Evolutionary conservation across 495 filamentous ascomycete species (phyloP), one percentile per base, ranked within the genome.

Genomic region (Astrothelium macrocarpum): DNA sequence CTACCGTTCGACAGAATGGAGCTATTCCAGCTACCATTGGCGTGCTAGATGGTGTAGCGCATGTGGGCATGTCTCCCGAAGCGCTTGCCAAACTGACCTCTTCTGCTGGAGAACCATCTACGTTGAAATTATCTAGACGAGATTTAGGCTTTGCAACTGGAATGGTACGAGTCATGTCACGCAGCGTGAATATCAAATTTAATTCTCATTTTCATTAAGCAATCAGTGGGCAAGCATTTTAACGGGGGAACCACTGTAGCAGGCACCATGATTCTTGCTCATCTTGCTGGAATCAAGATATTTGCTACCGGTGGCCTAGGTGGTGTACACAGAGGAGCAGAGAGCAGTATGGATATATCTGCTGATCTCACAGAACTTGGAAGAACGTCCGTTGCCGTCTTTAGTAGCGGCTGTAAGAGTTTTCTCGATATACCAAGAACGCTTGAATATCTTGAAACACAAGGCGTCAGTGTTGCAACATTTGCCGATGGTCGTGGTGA

Each of bases 331-430:
- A 82, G 91, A 26, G 94, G 90, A 56, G 93, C 83, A 18, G 87
- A 96, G 73, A 81, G 79, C 62, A 89, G 87, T 0, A 87, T 96
- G 84, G 94, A 98, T 72, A 85, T 97, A 59, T 96, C 91, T 64
- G 94, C 94, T 32, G 94, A 98, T 75, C 79, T 98, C 61, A 96
- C 90, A 2, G 94, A 98, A 76, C 82, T 98, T 32, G 91, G 93
- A n/a, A 81, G 91, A 32, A 98, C 94, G 2, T 82, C 89, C 11
- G 85, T 98, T 46, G 86, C 92, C 29, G 92, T 98, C 10, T 80
- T 97, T 31, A 89, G 87, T 72, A 89, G 88, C 62, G 94, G 94
- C 2, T 93, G 90, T 70, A 98, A 98, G 76, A 91, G 94, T 68
- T 98, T 98, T 73, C 77, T 98, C 11, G 94, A 98, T 70, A 88